Evolutionary conservation across 441 rosid species (phyloP), one percentile per base, ranked within the genome.

Genomic region (Manihot esculenta): DNA sequence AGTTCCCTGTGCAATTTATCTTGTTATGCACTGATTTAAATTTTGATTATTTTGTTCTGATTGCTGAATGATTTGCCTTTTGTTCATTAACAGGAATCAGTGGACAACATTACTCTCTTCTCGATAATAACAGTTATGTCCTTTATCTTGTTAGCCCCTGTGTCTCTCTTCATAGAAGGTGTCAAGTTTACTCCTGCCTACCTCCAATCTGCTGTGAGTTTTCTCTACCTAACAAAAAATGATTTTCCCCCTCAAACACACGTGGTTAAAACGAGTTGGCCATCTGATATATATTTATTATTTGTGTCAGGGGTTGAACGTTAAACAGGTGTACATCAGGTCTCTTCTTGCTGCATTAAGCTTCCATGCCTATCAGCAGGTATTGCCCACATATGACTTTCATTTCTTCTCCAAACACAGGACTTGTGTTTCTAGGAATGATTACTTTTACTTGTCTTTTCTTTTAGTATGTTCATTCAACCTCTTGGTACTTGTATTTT

Each of bases 291-390:
- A 11, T 45, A 17, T 61, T 42, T 41, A 8, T 69, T n/a, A 30
- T 83, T 78, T 58, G 76, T 2, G 15, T 62, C 89, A 95, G 97
- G 97, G 97, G 26, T 77, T 95, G 84, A 88, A 95, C 82, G 87
- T 89, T 78, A 84, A 88, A 80, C 76, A 87, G 70, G 76, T 91
- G 48, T 84, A 81, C 45, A 65, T 71, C 21, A 84, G 95, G 85
- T 85, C 98, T 68, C 85, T 96, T 54, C 42, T 93, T 8, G 98
- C 97, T 45, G 96, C 98, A 11, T 88, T 96, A 64, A 88, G 88
- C 82, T 96, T 89, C 92, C 99, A 96, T 78, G 99, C 98, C 26
- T 96, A 96, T 82, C 99, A 96, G 80, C 99, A 93, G 93, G 98
- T 89, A 69, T 82, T 79, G 48, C 59, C 15, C 8, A 9, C 8